phyloP scores from a whole-genome alignment of 495 filamentous ascomycete species.

The Pyrenula aspistea region DNA sequence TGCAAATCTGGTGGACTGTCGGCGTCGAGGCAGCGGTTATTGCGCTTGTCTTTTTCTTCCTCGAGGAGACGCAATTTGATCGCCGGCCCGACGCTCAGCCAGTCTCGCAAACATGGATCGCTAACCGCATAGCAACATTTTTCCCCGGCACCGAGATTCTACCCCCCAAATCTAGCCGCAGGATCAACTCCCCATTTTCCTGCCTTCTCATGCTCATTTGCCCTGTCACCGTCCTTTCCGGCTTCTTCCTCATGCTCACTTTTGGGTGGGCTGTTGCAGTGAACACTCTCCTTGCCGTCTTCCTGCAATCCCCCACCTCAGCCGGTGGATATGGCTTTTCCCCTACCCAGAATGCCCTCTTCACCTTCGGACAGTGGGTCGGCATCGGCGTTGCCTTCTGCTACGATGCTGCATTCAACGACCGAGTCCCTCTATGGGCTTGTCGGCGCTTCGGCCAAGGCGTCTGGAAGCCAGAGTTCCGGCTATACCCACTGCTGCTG shows the following conservation, averaged over 20 bases:
- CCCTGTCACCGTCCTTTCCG: constrained; percentile 30
- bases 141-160: constrained; percentile 24
- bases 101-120: constrained; percentile 15
- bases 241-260: constrained; percentile 28
- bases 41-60: constrained; percentile 28
- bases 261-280: constrained; percentile 32
- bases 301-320: constrained; percentile 28
- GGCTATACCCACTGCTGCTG: constrained; percentile 20
- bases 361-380: constrained; percentile 27
- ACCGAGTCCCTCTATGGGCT: constrained; percentile 25
- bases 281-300: constrained; percentile 21
- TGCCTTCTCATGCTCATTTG: constrained; percentile 31
- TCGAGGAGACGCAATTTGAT: constrained; percentile 32
- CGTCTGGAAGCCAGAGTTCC: constrained; percentile 32
- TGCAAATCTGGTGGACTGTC: constrained; percentile 41
- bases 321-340: constrained; percentile 38
- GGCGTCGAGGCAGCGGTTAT: constrained; percentile 25
- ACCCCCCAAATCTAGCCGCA: constrained; percentile 8
- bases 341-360: constrained; percentile 27
- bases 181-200: not conserved
- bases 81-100: constrained; percentile 12
- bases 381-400: constrained; percentile 21
- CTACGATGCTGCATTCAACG: constrained; percentile 25
- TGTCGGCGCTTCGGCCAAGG: constrained; percentile 16
- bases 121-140: constrained; percentile 31